Evolutionary conservation across 1,139 yeast species (phyloP).

Genomic region (Geotrichum cucujoidarum): DNA sequence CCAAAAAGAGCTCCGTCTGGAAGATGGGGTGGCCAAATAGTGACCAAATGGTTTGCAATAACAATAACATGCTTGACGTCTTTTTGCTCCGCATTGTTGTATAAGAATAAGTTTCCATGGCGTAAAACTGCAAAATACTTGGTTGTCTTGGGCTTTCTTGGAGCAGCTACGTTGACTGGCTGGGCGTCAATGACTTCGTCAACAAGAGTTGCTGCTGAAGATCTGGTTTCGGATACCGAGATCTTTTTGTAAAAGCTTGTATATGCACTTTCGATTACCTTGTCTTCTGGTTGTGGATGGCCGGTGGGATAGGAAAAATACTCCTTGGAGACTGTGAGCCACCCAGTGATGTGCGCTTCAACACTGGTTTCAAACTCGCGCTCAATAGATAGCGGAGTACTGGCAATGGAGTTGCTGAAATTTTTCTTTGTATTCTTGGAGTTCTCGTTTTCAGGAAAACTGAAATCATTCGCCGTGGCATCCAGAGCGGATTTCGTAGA

Average conservation of each 20-base stretch:
- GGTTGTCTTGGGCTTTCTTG: constrained; percentile 28
- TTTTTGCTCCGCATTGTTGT: constrained; percentile 59
- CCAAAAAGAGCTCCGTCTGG: constrained; percentile 75
- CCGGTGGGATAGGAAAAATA: constrained; percentile 47
- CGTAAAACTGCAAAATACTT: constrained; percentile 41
- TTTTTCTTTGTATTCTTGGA: no score
- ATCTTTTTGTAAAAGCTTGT: constrained; percentile 56
- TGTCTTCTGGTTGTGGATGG: not conserved
- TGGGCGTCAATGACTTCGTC: not conserved
- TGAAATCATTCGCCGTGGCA: no score
- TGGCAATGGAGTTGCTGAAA: no score
- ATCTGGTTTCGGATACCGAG: constrained; percentile 24
- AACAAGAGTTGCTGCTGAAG: constrained; percentile 1
- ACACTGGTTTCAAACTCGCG: constrained; percentile 58
- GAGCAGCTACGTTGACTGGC: not conserved
- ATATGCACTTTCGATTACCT: constrained; percentile 46
- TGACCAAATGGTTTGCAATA: constrained; percentile 60
- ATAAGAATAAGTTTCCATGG: constrained; percentile 82
- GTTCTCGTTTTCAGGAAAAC: not conserved
- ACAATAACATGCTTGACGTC: constrained; percentile 79
- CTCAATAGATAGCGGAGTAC: constrained; percentile 34
- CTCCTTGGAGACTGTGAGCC: constrained; percentile 79
- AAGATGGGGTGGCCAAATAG: constrained; percentile 76
- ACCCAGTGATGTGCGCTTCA: constrained; percentile 63
- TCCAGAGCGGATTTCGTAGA: constrained; percentile 22